Base-by-base conservation (phyloP, 2,329 filamentous ascomycete species). In the Ceratocystiopsis minuta region DNA sequence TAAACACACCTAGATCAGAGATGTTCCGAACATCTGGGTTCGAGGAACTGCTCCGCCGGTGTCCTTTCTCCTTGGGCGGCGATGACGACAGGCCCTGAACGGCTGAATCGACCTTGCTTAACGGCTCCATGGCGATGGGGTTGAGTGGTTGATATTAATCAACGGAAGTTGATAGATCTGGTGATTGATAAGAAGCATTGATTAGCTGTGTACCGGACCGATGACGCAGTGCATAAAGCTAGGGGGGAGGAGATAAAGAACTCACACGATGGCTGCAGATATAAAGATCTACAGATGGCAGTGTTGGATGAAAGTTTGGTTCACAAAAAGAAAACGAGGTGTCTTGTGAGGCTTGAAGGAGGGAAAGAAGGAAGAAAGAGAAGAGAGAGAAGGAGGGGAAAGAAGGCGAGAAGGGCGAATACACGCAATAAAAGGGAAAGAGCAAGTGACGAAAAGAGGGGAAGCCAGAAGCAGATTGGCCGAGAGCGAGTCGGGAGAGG, bases 81-180 rank as follows among this genome's bases (percentile, higher is more conserved):
- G 77, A 78, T 54, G 72, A 70, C 51, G 75, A 72, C 54, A 87
- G 62, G 61, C 84, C 83, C 58, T 85, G 78, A 57, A 92, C 76
- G 66, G 84, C 85, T 46, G 87, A 94, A 64, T 95, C 87, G 66
- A 94, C 77, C 69, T 92, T 93, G 63, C 73, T 72, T 58, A 93
- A 74, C 55, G 79, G 72, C 60, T 66, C 64, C 58, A 63, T 61
- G 54, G 48, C 60, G 51, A 31, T 28, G 5, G 24, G 7, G 24
- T 10, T 6, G 24, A 28, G 4, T 43, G 28, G 11, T 18, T n/a
- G 34, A 15, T 31, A 10, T 15, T 35, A n/a, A n/a, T n/a, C n/a
- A n/a, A n/a, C n/a, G n/a, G n/a, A n/a, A n/a, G n/a, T 16, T 34
- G 5, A 7, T 34, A 34, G 37, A 16, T 12, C 16, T 37, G 14